These are phyloP conservation scores for Cladosporium oxysporum DNA, from an alignment of 2,329 filamentous ascomycete species.

Conservation along the genomic window DNA sequence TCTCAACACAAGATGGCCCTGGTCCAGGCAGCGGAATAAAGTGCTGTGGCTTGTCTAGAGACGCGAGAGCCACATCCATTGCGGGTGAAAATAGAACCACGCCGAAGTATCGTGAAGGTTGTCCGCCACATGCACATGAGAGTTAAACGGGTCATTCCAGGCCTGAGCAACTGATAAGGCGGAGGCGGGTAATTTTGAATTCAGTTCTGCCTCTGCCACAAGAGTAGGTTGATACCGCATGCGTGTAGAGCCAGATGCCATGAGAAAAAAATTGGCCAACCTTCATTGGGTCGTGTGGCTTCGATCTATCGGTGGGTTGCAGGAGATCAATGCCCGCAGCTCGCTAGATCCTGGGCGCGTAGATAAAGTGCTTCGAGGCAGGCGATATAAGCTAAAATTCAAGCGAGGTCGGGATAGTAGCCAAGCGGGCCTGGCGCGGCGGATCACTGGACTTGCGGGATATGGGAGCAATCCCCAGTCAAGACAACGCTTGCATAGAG, in stretches of 20 bases:
- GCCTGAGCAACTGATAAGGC: not conserved
- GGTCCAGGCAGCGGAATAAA: not conserved
- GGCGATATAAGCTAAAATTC: not conserved
- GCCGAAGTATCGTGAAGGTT: not conserved
- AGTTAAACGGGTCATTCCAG: not conserved
- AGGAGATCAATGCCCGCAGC: not conserved
- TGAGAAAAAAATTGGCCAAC: constrained; percentile 3
- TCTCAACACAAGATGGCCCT: not conserved
- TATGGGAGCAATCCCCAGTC: not conserved
- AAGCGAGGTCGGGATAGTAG: constrained; percentile 3
- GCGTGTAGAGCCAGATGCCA: not conserved
- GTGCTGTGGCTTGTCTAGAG: constrained; percentile 9
- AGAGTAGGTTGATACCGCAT: not conserved
- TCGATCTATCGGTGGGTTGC: constrained; percentile 9
- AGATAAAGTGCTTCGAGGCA: not conserved
- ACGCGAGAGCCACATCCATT: not conserved
- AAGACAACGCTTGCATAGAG: not conserved
- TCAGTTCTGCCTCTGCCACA: not conserved
- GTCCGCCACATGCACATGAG: not conserved
- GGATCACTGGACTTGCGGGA: not conserved
- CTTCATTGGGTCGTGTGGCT: constrained; percentile 7
- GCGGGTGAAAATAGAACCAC: not conserved
- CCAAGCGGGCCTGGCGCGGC: not conserved
- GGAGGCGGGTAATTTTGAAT: not conserved
- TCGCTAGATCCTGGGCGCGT: not conserved